Evolutionary conservation across 1,139 yeast genomes (phyloP), one percentile per base, ranked within the genome.

Genomic region (Zygosaccharomyces pseudobailii): DNA sequence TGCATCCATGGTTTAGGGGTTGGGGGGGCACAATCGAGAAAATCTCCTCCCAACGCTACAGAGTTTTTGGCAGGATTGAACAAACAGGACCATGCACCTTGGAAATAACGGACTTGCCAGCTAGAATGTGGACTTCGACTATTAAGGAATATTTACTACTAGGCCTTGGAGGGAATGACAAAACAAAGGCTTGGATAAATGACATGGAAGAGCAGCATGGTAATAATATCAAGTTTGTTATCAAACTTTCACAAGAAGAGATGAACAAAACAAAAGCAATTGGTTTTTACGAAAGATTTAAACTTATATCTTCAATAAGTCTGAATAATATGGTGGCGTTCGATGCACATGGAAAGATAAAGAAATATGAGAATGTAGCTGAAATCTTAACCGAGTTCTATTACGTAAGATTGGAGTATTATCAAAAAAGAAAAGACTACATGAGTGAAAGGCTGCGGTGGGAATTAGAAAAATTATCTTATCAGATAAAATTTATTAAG

Each of bases 181-280:
- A 84, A 60, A 69, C 69, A 3, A 76, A 78, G 43, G 79, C 94
- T 3, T 92, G 97, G 95, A 88, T 92, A 51, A 90, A 88, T 56
- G 97, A 92, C 69, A 80, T 90, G 82, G 90, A 86, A 58, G 98
- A 92, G 64, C 96, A 92, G 62, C 97, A 92, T 66, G 87, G 89
- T 6, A 75, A 82, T 48, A 85, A 83, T 36, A 82, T 92, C 54
- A 80, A 82, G 55, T 94, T 94, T 62, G 79, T 87, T 28, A 79
- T 94, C 30, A 87, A 82, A 39, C 70, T 94, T 54, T 71, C 81
- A 19, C 77, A 75, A 44, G 92, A 82, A 45, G 96, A 92, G 63
- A 90, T 94, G 97, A 76, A 72, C 32, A 87, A 87, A 57, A 78
- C 95, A 0, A 72, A 77, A 51, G 73, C 74, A 45, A 77, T 84